phyloP scores from a whole-genome alignment of 139 green algal species.

The Micractinium conductrix region DNA sequence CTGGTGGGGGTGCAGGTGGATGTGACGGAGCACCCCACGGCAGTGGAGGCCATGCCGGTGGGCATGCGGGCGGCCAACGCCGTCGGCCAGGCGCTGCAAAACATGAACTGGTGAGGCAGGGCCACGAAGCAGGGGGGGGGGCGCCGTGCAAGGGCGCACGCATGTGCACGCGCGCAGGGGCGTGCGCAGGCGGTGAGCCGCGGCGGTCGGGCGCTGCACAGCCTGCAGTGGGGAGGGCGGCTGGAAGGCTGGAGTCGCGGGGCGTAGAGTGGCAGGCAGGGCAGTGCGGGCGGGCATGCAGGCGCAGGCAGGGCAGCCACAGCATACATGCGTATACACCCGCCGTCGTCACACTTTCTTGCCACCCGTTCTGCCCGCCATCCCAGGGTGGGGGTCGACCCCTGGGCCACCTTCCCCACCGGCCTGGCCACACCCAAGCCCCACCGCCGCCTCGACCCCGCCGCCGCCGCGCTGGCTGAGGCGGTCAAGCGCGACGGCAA shows the following conservation, averaged over 20 bases:
- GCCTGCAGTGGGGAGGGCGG: too few species aligned
- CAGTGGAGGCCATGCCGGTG: conserved; percentile 43
- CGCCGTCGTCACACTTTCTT: neutral
- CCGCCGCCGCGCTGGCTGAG: conserved; percentile 24
- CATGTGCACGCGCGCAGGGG: too few species aligned
- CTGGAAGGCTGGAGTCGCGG: too few species aligned
- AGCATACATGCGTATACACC: neutral
- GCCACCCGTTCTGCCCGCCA: too few species aligned
- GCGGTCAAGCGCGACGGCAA: conserved; percentile 61
- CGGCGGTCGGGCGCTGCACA: too few species aligned
- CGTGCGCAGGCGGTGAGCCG: too few species aligned
- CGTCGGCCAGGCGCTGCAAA: conserved; percentile 61
- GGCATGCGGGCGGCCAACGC: conserved; percentile 46
- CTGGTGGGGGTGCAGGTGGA: conserved; percentile 93
- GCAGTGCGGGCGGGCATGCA: too few species aligned
- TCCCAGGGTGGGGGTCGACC: conserved; percentile 54
- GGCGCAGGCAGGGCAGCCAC: too few species aligned
- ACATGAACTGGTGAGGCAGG: conserved; percentile 57
- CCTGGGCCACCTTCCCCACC: conserved; percentile 69
- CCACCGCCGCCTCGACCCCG: conserved; percentile 54
- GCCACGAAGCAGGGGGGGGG: too few species aligned
- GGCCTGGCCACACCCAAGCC: conserved; percentile 55
- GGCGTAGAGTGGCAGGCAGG: too few species aligned
- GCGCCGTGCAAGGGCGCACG: too few species aligned
- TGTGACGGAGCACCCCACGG: conserved; percentile 60